Base-by-base conservation (phyloP, 805 yeast species). In the Saccharomycodes ludwigii region DNA sequence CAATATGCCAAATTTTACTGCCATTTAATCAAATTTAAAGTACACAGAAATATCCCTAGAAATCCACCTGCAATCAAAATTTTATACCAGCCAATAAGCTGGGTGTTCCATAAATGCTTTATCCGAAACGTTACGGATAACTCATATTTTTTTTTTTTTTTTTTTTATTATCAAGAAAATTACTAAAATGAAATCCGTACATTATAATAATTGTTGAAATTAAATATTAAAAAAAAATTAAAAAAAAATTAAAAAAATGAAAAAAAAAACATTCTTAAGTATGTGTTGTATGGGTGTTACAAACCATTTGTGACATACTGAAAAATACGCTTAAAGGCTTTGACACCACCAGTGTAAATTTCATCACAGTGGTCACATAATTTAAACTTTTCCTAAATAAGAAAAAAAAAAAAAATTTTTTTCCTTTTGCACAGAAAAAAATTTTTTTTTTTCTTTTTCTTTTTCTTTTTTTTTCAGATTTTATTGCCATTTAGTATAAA, bases 291-390 rank as follows among this genome's bases (percentile, higher is more conserved):
- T 31, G 34, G 29, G 26, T 27, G 19, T 20, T 11, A 15, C 10
- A 5, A 4, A 25, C 15, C 17, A 7, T 24, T 14, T 25, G 19
- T 25, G 28, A 18, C 41, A 41, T 45, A 33, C 53, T 37, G 35
- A 21, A 18, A 21, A 11, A 24, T 46, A 40, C 52, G 42, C 43
- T 18, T 20, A 31, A 40, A 41, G 26, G 6, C 6, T 41, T 37
- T 24, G n/a, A 31, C 42, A 41, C 33, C 29, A 11, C 20, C 22
- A 27, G 53, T 47, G 56, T 41, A 51, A 20, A n/a, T 21, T 14
- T 29, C 32, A 38, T 54, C 27, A 45, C 50, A 41, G 26, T 13
- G 12, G n/a, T 29, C n/a, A n/a, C n/a, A n/a, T 41, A 41, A 42
- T 32, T 46, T 47, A 44, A 44, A 43, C 30, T 24, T 39, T 35